phyloP scores from a whole-genome alignment of 495 filamentous ascomycete genomes.

The Podospora appendiculata region DNA sequence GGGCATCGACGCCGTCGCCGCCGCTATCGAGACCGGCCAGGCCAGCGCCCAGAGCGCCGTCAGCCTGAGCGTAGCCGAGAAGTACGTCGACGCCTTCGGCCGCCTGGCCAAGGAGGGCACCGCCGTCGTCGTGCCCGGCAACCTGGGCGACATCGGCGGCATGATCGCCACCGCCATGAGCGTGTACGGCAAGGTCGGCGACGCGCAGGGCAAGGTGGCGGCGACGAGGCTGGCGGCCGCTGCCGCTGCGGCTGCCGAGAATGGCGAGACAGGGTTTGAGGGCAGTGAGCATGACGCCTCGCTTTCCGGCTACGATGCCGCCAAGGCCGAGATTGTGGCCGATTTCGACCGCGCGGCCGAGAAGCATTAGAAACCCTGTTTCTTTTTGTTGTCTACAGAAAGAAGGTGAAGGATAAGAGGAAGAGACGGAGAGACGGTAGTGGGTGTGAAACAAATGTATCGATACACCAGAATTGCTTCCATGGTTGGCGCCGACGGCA shows the following conservation, averaged over 20 bases:
- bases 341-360: background rate
- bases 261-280: background rate
- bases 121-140: constrained; percentile 88
- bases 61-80: constrained; percentile 84
- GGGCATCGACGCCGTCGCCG: constrained; percentile 80
- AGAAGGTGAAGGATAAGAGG: background rate
- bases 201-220: constrained; percentile 66
- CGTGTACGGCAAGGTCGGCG: constrained; percentile 88
- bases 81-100: constrained; percentile 93
- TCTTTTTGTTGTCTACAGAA: too few species aligned
- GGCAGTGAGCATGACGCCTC: background rate
- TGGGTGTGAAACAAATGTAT: too few species aligned
- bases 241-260: constrained; percentile 8
- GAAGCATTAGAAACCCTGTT: background rate
- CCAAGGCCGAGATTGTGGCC: background rate
- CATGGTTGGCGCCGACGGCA: too few species aligned
- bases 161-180: constrained; percentile 97
- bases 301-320: background rate
- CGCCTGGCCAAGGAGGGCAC: constrained; percentile 90
- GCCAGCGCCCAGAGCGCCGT: constrained; percentile 73
- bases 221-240: constrained; percentile 29
- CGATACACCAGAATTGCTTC: too few species aligned
- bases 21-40: constrained; percentile 60
- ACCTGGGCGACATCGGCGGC: constrained; percentile 91
- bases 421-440: too few species aligned